Evolutionary conservation across 139 green algal genomes (phyloP).

Genomic region (Choricystis sp.): DNA sequence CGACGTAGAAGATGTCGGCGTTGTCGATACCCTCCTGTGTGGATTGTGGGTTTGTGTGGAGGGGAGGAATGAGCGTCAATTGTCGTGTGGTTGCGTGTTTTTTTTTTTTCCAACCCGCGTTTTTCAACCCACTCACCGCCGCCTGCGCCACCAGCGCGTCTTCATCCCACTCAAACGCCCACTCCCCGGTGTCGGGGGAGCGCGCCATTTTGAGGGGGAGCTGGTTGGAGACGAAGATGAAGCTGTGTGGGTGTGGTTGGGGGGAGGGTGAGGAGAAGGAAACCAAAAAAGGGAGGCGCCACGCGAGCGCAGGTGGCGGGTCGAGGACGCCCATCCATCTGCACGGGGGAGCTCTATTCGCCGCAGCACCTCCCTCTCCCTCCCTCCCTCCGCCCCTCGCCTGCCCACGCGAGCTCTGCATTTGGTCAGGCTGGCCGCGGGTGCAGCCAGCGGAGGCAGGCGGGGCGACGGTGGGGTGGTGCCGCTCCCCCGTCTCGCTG

Average conservation of each 20-base stretch:
- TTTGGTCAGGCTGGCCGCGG: too few relatives aligned
- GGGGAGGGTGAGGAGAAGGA: neutral
- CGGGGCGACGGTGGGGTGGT: too few relatives aligned
- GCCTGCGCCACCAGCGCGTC: constrained; percentile 87
- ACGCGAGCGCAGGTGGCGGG: too few relatives aligned
- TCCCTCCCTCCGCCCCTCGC: too few relatives aligned
- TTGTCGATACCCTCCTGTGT: constrained; percentile 61
- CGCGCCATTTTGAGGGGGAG: constrained; percentile 56
- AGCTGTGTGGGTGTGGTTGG: constrained; percentile 22
- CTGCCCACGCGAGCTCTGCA: too few relatives aligned
- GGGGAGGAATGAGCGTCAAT: too few relatives aligned
- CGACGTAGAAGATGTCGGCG: constrained; percentile 64
- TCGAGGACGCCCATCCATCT: too few relatives aligned
- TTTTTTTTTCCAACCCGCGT: neutral
- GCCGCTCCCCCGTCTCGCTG: too few relatives aligned
- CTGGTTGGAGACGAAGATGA: constrained; percentile 86
- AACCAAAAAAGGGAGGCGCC: neutral
- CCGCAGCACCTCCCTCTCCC: too few relatives aligned
- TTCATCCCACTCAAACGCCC: constrained; percentile 86
- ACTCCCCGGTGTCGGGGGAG: constrained; percentile 21
- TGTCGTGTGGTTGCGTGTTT: neutral
- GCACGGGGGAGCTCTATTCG: too few relatives aligned
- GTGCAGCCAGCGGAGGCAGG: too few relatives aligned
- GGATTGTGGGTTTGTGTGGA: too few relatives aligned
- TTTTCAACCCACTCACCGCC: constrained; percentile 24